A percentile compares a stretch with the other conserved stretches of the same genome.
These are phyloP conservation scores for Fagopyrum esculentum DNA, from an alignment of 148 eudicot species.

Conservation along the genomic window DNA sequence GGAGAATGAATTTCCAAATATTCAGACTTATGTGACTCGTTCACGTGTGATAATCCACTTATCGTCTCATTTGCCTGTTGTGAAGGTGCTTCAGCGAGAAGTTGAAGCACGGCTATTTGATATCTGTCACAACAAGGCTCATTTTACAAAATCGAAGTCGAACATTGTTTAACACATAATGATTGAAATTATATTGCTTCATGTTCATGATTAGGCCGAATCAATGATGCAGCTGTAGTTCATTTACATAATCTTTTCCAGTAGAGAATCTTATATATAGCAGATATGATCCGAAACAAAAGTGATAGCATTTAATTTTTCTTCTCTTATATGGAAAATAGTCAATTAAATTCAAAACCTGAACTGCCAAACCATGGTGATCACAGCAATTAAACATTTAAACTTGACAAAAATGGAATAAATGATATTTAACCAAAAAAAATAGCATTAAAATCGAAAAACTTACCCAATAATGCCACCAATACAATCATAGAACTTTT, in stretches of 20 bases:
- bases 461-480: conserved; percentile 90
- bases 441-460: neutral
- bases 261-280: neutral
- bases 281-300: neutral
- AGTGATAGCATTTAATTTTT: neutral
- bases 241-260: neutral
- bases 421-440: neutral
- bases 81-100: conserved; percentile 57
- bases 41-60: conserved; percentile 42
- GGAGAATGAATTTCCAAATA: conserved; percentile 84
- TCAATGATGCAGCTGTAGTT: neutral
- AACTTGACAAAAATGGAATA: neutral
- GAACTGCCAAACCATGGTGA: neutral
- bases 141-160: conserved; percentile 5
- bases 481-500: conserved; percentile 80
- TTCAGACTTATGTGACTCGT: conserved; percentile 40
- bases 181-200: neutral
- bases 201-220: neutral
- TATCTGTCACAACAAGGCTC: conserved; percentile 40
- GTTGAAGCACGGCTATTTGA: conserved; percentile 70
- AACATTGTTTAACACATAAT: neutral
- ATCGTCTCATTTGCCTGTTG: conserved; percentile 17
- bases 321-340: neutral
- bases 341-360: neutral
- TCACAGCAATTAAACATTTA: neutral